phyloP scores from a whole-genome alignment of 352 stramenopile genomes.

The Globisporangium splendens region DNA sequence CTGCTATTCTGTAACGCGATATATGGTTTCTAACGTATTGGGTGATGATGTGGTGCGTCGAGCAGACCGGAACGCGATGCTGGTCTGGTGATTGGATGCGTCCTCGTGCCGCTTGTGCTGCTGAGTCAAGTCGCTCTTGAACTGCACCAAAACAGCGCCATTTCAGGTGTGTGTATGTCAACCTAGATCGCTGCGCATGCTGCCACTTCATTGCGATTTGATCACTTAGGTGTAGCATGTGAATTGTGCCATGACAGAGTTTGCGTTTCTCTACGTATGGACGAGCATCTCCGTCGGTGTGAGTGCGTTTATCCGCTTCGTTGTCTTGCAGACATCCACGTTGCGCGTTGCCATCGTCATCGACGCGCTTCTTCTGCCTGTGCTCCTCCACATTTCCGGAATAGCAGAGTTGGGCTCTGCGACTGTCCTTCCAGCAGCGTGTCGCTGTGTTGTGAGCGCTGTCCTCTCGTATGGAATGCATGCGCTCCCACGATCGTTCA shows the following conservation, averaged over 20 bases:
- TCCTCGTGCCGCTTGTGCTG: constrained; percentile 54
- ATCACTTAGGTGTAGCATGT: neutral
- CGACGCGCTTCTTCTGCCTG: constrained; percentile 35
- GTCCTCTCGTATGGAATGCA: constrained; percentile 39
- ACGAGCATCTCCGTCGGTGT: constrained; percentile 42
- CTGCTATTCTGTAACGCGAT: neutral
- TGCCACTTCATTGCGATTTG: neutral
- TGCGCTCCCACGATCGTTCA: constrained; percentile 63
- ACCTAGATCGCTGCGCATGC: neutral
- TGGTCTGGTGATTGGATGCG: constrained; percentile 55
- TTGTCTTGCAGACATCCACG: constrained; percentile 30
- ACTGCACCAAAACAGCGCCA: constrained; percentile 19
- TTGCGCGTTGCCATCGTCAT: constrained; percentile 33
- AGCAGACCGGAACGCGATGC: constrained; percentile 49
- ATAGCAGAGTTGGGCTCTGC: constrained; percentile 26
- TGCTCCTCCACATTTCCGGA: constrained; percentile 3
- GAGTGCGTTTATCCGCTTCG: constrained; percentile 43
- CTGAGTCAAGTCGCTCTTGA: constrained; percentile 47
- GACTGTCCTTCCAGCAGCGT: constrained; percentile 33
- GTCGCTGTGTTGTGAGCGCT: constrained; percentile 26
- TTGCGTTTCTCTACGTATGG: constrained; percentile 59
- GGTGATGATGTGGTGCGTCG: neutral
- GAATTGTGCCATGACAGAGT: constrained; percentile 13
- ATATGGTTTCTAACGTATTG: neutral
- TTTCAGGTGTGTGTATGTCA: constrained; percentile 20